phyloP scores from a whole-genome alignment of 345 rosid species.

The Sonneratia alba region DNA sequence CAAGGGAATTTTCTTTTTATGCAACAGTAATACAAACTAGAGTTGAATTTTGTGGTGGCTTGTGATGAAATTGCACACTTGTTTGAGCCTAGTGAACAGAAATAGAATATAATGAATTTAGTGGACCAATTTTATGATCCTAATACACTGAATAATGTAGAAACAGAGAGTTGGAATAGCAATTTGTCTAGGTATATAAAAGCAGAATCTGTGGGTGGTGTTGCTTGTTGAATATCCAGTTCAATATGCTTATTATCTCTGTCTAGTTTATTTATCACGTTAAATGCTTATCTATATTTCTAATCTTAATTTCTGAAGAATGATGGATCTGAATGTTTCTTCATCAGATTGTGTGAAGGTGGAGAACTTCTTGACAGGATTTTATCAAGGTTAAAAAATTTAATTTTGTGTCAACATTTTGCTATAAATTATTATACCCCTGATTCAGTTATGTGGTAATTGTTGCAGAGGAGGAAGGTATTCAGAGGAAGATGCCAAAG shows the following conservation, averaged over 20 bases:
- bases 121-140: not conserved
- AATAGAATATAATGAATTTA: not conserved
- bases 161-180: not conserved
- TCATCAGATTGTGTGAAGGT: conserved; percentile 86
- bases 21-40: not conserved
- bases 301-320: not conserved
- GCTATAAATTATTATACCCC: not conserved
- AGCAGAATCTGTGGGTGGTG: not conserved
- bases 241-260: not conserved
- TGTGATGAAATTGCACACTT: not conserved
- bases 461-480: conserved; percentile 84
- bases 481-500: conserved; percentile 80
- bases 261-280: not conserved
- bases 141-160: not conserved
- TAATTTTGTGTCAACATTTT: not conserved
- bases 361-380: conserved; percentile 91
- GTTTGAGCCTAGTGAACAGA: not conserved
- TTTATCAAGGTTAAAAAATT: conserved; percentile 47
- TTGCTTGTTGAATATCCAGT: not conserved
- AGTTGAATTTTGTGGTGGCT: not conserved
- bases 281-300: not conserved
- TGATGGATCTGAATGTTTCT: not conserved
- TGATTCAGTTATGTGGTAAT: not conserved
- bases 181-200: not conserved
- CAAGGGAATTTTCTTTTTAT: not conserved